A percentile compares a stretch with the other conserved stretches of the same genome.
These are phyloP conservation scores for Pseudoturritis turrita DNA, from an alignment of 345 rosid species.

Conservation along the genomic window DNA sequence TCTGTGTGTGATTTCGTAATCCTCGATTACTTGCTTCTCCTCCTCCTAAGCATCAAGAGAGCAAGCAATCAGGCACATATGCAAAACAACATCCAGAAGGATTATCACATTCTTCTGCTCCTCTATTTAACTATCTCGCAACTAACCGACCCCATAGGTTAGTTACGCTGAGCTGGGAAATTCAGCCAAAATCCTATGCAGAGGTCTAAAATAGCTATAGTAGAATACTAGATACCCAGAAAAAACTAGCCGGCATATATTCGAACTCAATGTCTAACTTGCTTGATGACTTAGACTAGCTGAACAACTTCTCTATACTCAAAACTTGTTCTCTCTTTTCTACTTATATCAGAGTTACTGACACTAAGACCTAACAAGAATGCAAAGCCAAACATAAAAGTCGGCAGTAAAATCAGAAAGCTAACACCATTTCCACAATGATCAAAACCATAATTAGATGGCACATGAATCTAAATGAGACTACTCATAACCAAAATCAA, in stretches of 20 bases:
- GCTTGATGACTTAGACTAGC: not conserved
- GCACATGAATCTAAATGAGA: not conserved
- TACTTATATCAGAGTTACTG: not conserved
- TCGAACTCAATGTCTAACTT: not conserved
- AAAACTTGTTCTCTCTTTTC: not conserved
- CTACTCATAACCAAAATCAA: not conserved
- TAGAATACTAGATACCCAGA: not conserved
- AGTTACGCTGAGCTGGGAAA: not conserved
- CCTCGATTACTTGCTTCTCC: constrained; percentile 44
- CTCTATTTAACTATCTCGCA: not conserved
- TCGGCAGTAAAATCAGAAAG: not conserved
- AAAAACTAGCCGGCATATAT: not conserved
- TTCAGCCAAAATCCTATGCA: not conserved
- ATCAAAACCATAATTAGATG: not conserved
- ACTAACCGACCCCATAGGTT: not conserved
- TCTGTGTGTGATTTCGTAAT: constrained; percentile 77
- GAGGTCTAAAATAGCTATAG: not conserved
- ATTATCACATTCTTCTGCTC: not conserved
- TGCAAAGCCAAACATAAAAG: not conserved
- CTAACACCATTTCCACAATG: not conserved
- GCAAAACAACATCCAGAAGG: not conserved
- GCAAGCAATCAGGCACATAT: not conserved
- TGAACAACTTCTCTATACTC: not conserved
- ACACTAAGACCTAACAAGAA: not conserved
- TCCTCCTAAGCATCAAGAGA: constrained; percentile 46